phyloP scores from a whole-genome alignment of 441 rosid genomes.

The Jatropha multifida region DNA sequence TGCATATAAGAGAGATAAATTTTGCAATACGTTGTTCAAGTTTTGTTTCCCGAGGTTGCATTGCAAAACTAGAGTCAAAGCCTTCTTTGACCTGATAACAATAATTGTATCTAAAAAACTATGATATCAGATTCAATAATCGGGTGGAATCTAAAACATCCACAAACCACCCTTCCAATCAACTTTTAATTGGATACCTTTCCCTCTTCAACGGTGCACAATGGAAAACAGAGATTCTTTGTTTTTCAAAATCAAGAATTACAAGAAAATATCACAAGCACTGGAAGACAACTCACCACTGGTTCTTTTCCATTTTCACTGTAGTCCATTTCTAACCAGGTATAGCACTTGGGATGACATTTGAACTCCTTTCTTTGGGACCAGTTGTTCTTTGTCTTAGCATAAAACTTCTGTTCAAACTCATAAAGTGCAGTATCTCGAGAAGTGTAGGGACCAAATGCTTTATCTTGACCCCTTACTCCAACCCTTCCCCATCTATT shows the following conservation, averaged over 20 bases:
- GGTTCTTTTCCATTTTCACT: conserved; percentile 46
- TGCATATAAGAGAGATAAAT: conserved; percentile 84
- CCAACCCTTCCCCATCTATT: conserved; percentile 88
- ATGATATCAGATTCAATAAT: not conserved
- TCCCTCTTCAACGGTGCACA: not conserved
- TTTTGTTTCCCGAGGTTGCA: conserved; percentile 61
- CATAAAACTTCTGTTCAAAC: conserved; percentile 63
- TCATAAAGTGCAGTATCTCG: conserved; percentile 47
- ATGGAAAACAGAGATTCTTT: not conserved
- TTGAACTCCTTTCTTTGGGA: conserved; percentile 51
- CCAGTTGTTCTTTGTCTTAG: conserved; percentile 74
- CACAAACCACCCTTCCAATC: not conserved
- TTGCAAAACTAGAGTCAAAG: conserved; percentile 34
- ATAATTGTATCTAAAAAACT: conserved; percentile 17
- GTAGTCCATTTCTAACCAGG: conserved; percentile 89
- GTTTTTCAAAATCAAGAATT: not conserved
- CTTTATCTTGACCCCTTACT: conserved; percentile 76
- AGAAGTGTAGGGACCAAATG: conserved; percentile 65
- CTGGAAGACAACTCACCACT: conserved; percentile 35
- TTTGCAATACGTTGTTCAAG: conserved; percentile 67
- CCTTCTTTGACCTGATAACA: conserved; percentile 43
- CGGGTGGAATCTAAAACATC: not conserved
- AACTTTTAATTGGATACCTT: not conserved
- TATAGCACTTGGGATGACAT: conserved; percentile 56
- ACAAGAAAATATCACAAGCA: not conserved